These are phyloP conservation scores for Tremella yokohamensis DNA, from an alignment of 768 basidiomycete genomes.

Conservation along the genomic window DNA sequence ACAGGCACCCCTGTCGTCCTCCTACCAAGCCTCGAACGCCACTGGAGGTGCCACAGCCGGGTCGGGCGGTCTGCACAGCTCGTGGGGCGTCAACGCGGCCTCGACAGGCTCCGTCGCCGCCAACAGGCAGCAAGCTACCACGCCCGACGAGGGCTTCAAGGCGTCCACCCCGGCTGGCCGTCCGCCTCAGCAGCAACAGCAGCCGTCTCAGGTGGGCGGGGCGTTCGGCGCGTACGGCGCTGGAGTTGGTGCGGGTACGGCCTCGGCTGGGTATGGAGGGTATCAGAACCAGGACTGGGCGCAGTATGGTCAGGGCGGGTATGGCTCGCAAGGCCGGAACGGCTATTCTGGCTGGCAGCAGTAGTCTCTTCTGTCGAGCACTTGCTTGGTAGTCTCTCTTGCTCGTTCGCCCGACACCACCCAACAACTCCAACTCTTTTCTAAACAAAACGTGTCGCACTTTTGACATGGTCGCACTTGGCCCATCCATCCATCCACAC, in stretches of 20 bases:
- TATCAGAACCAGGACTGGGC: constrained; percentile 44
- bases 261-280: too few species aligned
- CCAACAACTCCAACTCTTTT: too few species aligned
- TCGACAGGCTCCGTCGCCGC: constrained; percentile 15
- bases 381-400: not conserved
- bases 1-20: constrained; percentile 1
- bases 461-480: not conserved
- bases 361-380: constrained; percentile 1
- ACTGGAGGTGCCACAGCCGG: not conserved
- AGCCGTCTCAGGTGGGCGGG: constrained; percentile 20
- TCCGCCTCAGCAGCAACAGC: constrained; percentile 25
- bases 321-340: constrained; percentile 27
- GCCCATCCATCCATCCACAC: too few species aligned
- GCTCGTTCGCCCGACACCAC: too few species aligned
- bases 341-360: constrained; percentile 42
- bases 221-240: constrained; percentile 12
- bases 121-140: constrained; percentile 22
- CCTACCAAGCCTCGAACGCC: not conserved
- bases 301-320: constrained; percentile 31
- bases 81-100: constrained; percentile 31
- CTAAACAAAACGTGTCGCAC: constrained; percentile 2
- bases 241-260: too few species aligned
- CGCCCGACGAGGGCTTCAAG: constrained; percentile 39
- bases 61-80: constrained; percentile 33
- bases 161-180: constrained; percentile 9